Percentiles rank a stretch among this genome's conserved stretches.
Conservation (phyloP, 371 early-diverging fungal species). For the Rhizopus delemar region DNA sequence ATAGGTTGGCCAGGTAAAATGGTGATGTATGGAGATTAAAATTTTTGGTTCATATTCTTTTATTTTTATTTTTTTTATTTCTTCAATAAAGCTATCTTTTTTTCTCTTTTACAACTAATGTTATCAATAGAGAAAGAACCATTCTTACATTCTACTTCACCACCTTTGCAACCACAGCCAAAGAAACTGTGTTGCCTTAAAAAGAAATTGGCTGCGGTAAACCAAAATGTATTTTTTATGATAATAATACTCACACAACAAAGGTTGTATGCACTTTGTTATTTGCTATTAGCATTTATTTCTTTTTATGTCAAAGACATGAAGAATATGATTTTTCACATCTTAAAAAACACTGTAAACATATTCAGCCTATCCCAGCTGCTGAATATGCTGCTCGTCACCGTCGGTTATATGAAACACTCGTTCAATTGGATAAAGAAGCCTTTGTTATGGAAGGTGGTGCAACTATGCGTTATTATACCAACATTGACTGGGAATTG, state of each 20-base stretch:
- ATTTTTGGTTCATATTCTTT: too few species aligned
- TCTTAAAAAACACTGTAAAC: constrained; percentile 41
- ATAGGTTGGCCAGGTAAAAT: constrained; percentile 39
- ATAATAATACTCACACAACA: too few species aligned
- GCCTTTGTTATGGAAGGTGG: constrained; percentile 59
- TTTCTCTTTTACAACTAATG: neutral
- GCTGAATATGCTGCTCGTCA: constrained; percentile 53
- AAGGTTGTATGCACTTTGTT: too few species aligned
- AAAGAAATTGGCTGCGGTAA: too few species aligned
- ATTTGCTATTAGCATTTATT: too few species aligned
- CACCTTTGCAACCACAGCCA: too few species aligned
- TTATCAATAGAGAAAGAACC: constrained; percentile 1
- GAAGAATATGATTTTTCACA: constrained; percentile 23
- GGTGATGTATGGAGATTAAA: constrained; percentile 24
- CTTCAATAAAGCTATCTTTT: neutral
- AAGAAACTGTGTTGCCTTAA: too few species aligned
- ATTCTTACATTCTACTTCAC: neutral
- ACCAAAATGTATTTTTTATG: too few species aligned
- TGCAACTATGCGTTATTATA: constrained; percentile 54
- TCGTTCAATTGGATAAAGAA: constrained; percentile 33
- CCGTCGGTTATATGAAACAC: constrained; percentile 34
- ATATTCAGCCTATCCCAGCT: constrained; percentile 42
- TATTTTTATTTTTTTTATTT: too few species aligned
- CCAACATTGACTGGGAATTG: constrained; percentile 54
- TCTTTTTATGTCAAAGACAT: too few species aligned